A percentile compares a stretch with the other conserved stretches of the same genome.
phyloP scores from a whole-genome alignment of 176 grass and related monocot species.

The Ensete ventricosum region DNA sequence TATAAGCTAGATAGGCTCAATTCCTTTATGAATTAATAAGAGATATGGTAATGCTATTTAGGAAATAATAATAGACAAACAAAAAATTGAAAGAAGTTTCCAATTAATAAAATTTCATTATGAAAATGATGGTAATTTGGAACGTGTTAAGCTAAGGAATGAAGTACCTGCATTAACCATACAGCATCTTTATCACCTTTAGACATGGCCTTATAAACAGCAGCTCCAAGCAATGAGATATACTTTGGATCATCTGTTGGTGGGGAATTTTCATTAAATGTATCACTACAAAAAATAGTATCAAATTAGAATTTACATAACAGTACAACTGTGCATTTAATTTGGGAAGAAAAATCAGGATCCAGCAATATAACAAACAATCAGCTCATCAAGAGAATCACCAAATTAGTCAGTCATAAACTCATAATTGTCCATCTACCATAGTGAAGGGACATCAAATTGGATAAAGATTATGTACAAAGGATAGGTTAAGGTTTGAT shows the following conservation, averaged over 20 bases:
- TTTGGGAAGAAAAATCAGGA: neutral
- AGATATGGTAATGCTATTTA: neutral
- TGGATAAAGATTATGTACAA: too few species aligned
- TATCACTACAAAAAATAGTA: conserved; percentile 62
- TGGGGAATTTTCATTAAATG: conserved; percentile 95
- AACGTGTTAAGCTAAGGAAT: neutral
- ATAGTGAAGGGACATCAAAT: too few species aligned
- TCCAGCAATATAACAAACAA: neutral
- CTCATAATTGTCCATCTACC: too few species aligned
- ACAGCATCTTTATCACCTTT: conserved; percentile 79
- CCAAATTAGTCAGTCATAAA: too few species aligned
- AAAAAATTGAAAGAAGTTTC: neutral
- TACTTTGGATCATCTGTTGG: conserved; percentile 79
- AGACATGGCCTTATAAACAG: conserved; percentile 78
- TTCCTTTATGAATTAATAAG: too few species aligned
- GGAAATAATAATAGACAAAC: neutral
- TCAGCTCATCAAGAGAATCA: neutral
- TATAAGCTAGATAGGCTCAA: too few species aligned
- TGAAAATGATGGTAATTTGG: neutral
- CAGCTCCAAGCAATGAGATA: conserved; percentile 91
- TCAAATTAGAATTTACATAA: conserved; percentile 3
- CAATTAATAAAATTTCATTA: neutral
- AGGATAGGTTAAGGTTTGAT: too few species aligned
- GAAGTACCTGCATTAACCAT: conserved; percentile 90
- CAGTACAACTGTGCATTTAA: neutral